These are phyloP conservation scores for Naganishia liquefaciens DNA, from an alignment of 1,284 basidiomycete genomes.

Conservation along the genomic window DNA sequence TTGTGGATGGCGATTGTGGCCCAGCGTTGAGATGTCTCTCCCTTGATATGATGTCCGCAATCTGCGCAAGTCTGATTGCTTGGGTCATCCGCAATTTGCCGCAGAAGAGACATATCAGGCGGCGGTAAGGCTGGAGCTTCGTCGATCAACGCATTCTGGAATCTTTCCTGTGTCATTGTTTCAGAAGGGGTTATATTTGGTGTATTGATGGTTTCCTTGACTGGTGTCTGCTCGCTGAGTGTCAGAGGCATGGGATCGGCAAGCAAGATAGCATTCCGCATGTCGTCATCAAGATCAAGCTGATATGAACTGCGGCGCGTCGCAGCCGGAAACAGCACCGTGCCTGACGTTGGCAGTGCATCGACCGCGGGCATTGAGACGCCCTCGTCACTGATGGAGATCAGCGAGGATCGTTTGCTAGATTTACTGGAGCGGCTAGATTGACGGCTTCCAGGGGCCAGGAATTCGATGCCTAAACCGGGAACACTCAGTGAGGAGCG, in stretches of 20 bases:
- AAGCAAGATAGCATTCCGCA: conserved; percentile 21
- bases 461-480: conserved; percentile 13
- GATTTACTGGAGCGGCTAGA: conserved; percentile 31
- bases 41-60: conserved; percentile 46
- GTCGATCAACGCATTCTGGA: conserved; percentile 6
- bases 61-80: conserved; percentile 56
- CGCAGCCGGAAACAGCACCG: conserved; percentile 7
- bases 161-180: conserved; percentile 23
- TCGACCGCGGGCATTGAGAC: neutral
- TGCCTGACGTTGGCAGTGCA: neutral
- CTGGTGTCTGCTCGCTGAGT: neutral
- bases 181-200: conserved; percentile 8
- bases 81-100: conserved; percentile 45
- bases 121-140: conserved; percentile 13
- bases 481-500: conserved; percentile 12
- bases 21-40: conserved; percentile 50
- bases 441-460: conserved; percentile 25
- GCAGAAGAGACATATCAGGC: conserved; percentile 47
- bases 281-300: conserved; percentile 32
- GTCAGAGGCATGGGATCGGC: conserved; percentile 19
- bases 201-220: neutral
- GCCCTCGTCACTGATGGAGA: conserved; percentile 19
- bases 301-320: conserved; percentile 23
- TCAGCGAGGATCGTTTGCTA: conserved; percentile 22
- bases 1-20: conserved; percentile 50